Conservation (phyloP, 2,329 filamentous ascomycete species). For the Alternaria alternata region DNA sequence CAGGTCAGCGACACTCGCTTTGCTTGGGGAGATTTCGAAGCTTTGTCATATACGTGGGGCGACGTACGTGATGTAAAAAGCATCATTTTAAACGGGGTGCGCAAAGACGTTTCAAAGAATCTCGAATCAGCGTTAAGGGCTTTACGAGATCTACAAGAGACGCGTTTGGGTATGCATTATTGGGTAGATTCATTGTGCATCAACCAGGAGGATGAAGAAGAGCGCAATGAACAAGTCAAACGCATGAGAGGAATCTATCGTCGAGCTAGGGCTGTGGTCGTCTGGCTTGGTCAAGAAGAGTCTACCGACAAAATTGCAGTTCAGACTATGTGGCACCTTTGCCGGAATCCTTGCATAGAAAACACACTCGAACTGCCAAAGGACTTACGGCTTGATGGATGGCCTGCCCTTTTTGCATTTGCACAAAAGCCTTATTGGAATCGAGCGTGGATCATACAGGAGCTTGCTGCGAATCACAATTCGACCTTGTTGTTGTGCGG, state of each 20-base stretch:
- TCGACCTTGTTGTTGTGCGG: neutral
- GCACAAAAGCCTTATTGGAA: neutral
- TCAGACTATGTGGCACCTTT: too few relatives aligned
- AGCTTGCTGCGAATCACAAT: neutral
- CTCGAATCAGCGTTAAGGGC: neutral
- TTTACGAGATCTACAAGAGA: neutral
- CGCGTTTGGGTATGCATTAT: neutral
- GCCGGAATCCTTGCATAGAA: too few relatives aligned
- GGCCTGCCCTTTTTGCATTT: neutral
- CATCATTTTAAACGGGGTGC: accelerated
- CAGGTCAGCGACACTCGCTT: too few relatives aligned
- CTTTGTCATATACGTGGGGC: neutral
- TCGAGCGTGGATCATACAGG: neutral
- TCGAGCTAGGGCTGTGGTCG: too few relatives aligned
- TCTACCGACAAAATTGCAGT: too few relatives aligned
- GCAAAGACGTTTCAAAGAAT: neutral
- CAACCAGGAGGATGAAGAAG: neutral
- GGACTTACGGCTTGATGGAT: too few relatives aligned
- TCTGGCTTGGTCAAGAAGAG: too few relatives aligned
- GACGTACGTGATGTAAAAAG: neutral
- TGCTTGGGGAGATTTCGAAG: neutral
- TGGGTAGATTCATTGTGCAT: neutral
- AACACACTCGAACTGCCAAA: too few relatives aligned
- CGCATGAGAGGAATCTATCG: neutral
- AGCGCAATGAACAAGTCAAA: neutral